phyloP scores from a whole-genome alignment of 768 basidiomycete species.

The Suillus hirtellus region DNA sequence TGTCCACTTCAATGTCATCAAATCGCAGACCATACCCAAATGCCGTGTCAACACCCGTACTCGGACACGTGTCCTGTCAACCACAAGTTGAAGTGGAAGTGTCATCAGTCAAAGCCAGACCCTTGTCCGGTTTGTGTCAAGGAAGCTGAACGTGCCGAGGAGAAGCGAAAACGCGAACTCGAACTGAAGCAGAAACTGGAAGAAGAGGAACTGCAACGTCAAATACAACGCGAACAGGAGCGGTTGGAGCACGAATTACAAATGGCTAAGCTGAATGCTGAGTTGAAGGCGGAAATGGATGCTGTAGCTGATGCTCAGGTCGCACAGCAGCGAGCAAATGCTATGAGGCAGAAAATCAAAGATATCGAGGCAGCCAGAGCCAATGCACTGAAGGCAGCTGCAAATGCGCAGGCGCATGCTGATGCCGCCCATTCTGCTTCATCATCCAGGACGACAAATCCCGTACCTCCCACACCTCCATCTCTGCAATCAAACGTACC shows the following conservation, averaged over 20 bases:
- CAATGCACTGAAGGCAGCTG: conserved; percentile 17
- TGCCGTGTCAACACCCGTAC: conserved; percentile 44
- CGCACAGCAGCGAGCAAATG: conserved; percentile 36
- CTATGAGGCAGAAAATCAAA: conserved; percentile 41
- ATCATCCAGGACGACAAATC: not conserved
- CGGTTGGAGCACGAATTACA: conserved; percentile 41
- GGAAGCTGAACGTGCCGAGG: conserved; percentile 41
- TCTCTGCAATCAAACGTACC: conserved; percentile 6
- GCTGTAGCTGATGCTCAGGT: conserved; percentile 37
- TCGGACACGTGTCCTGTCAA: conserved; percentile 40
- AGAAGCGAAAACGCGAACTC: conserved; percentile 41
- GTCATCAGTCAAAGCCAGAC: conserved; percentile 37
- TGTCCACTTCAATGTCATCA: conserved; percentile 68
- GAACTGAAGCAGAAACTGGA: conserved; percentile 47
- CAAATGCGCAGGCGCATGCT: conserved; percentile 4
- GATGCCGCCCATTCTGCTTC: not conserved
- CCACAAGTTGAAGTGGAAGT: conserved; percentile 47
- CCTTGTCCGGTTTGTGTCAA: conserved; percentile 51
- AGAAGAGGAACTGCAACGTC: conserved; percentile 39
- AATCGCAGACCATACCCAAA: conserved; percentile 52
- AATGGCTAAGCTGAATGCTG: conserved; percentile 45
- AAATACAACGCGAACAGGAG: conserved; percentile 40
- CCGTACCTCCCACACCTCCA: not conserved
- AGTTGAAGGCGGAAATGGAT: conserved; percentile 38
- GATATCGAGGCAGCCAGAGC: conserved; percentile 43